Evolutionary conservation across 768 basidiomycete species (phyloP), one percentile per base, ranked within the genome.

Genomic region (Pseudohyphozyma bogoriensis): DNA sequence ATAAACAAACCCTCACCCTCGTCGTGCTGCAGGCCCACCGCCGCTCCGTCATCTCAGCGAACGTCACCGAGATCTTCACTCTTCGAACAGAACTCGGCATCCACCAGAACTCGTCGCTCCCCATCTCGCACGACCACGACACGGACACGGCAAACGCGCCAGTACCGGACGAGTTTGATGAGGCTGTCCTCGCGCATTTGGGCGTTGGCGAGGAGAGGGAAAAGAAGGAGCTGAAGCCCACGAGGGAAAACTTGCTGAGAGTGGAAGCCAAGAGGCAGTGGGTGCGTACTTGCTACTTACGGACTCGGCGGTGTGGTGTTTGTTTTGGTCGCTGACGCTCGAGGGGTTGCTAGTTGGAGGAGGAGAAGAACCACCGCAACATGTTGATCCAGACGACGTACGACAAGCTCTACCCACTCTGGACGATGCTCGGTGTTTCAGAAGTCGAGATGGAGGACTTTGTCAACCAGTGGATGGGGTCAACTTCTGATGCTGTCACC

Each of bases 331-430:
- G 49, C 49, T 36, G 15, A n/a, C 31, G 29, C 33, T 9, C 13
- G 8, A 12, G 24, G 11, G 5, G 29, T 24, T 31, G 13, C 61
- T n/a, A 76, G 53, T 79, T 95, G 57, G 83, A 84, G 60, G 83
- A 86, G 18, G 77, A 83, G 53, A 90, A 90, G 74, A 79, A 80
- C 39, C 76, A 80, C 33, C 80, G 91, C 16, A 90, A 93, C 69
- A 75, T 81, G 1, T 83, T 85, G 65, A 96, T 99, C 33, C 93
- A 99, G 72, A 80, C 84, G 0, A 85, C 96, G 78, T 99, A 91
- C 70, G 90, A 97, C 73, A 83, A 89, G 64, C 79, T 99, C 1
- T 92, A 93, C 72, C 83, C 83, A 0, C 79, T 97, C 4, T 99
- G 93, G 93, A 80, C 79, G 60, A 76, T 91, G 58, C 78, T 97